Percentiles rank a stretch among this genome's conserved stretches.
Evolutionary conservation across 805 yeast genomes (phyloP).

Genomic region (Teunomyces funiuensis): DNA sequence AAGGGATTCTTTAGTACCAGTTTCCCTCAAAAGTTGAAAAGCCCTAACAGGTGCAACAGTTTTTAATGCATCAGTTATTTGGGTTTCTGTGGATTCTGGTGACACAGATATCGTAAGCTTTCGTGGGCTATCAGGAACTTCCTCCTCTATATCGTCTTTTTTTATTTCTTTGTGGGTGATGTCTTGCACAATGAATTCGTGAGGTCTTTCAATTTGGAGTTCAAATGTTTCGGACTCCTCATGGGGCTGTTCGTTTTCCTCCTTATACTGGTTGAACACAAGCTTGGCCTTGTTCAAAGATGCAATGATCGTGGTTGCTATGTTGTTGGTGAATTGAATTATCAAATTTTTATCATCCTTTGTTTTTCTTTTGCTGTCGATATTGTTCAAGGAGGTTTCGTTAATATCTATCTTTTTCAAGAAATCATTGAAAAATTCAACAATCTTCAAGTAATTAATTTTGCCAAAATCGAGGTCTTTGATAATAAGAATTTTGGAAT

Average conservation of each 20-base stretch:
- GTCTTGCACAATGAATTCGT: slow-evolving; percentile 35
- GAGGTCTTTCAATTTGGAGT: slow-evolving; percentile 28
- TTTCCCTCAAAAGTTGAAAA: slow-evolving; percentile 46
- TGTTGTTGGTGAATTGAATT: slow-evolving; percentile 50
- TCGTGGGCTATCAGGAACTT: slow-evolving; percentile 42
- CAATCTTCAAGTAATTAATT: slow-evolving; percentile 37
- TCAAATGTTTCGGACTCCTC: slow-evolving; percentile 13
- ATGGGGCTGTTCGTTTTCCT: slow-evolving; percentile 13
- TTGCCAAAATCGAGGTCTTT: slow-evolving; percentile 31
- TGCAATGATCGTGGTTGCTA: slow-evolving; percentile 55
- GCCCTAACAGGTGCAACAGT: slow-evolving; percentile 41
- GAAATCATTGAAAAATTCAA: slow-evolving; percentile 46
- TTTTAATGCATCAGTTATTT: slow-evolving; percentile 40
- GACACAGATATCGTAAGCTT: slow-evolving; percentile 49
- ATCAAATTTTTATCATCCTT: slow-evolving; percentile 42
- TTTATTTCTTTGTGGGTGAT: slow-evolving; percentile 15
- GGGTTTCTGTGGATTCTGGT: slow-evolving; percentile 46
- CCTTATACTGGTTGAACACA: slow-evolving; percentile 28
- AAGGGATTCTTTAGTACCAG: slow-evolving; percentile 47
- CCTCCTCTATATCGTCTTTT: slow-evolving; percentile 23
- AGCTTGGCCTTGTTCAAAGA: slow-evolving; percentile 36
- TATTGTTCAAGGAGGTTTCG: slow-evolving; percentile 33
- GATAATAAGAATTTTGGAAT: slow-evolving; percentile 31
- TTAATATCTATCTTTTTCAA: slow-evolving; percentile 45
- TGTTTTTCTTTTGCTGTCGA: slow-evolving; percentile 32